These are phyloP conservation scores for Mortierella sp. DNA, from an alignment of 371 early-diverging fungal species.

Conservation along the genomic window DNA sequence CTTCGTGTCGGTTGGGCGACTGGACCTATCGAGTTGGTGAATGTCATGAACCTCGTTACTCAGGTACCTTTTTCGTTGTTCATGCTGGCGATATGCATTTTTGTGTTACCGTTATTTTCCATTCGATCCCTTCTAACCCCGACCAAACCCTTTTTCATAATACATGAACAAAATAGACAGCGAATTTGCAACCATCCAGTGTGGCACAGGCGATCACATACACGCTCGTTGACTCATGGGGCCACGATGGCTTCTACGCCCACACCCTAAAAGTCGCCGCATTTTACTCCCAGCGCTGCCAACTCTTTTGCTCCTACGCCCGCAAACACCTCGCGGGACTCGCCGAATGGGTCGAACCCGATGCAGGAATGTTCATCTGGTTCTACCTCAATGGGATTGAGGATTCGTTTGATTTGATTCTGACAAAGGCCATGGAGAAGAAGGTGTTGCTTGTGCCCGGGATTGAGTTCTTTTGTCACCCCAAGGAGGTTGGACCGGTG, in stretches of 20 bases:
- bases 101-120: not conserved
- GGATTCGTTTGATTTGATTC: conserved; percentile 76
- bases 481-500: conserved; percentile 38
- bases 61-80: conserved; percentile 53
- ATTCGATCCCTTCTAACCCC: not conserved
- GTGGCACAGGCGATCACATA: conserved; percentile 74
- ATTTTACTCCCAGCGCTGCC: conserved; percentile 76
- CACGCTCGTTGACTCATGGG: conserved; percentile 76
- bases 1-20: conserved; percentile 86
- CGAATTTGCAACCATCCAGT: conserved; percentile 84
- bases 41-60: conserved; percentile 80
- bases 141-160: too few relatives aligned
- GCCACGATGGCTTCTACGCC: conserved; percentile 71
- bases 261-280: conserved; percentile 71
- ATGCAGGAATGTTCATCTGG: conserved; percentile 92
- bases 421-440: conserved; percentile 75
- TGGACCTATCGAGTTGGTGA: conserved; percentile 76
- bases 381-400: conserved; percentile 71
- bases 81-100: not conserved
- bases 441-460: conserved; percentile 87
- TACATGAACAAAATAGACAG: conserved; percentile 53
- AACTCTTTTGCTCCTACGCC: conserved; percentile 69
- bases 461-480: conserved; percentile 45
- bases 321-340: conserved; percentile 70
- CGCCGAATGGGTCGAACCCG: conserved; percentile 79